Base-by-base conservation (phyloP, 2,329 filamentous ascomycete species). In the Talaromyces sp. region DNA sequence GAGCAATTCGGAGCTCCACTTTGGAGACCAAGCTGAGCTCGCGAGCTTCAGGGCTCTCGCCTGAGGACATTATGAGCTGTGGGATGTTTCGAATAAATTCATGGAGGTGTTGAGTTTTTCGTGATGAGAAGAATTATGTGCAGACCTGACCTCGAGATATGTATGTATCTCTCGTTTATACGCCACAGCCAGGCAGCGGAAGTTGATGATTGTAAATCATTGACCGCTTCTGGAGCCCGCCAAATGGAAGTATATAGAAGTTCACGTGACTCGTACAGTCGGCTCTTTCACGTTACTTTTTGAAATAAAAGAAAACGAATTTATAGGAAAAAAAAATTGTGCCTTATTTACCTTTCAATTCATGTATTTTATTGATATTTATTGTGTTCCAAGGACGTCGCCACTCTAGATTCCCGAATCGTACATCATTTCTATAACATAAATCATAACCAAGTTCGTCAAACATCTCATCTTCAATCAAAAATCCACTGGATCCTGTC, bases 1-100 rank as follows among this genome's bases (percentile, higher is more conserved):
- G 86, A 33, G 87, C 90, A 72, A 97, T 95, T 68, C 89, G 87
- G 73, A 95, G 87, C 76, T 96, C 93, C 54, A 96, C 90, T 74
- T 91, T 94, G 72, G 91, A 90, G 61, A 97, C 86, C 67, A 97
- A 86, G 69, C 88, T 86, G 70, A 96, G 84, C 84, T 97, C 93
- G 68, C 89, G 87, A 77, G 90, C 77, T 66, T 80, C 78, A 64
- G 72, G 68, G 72, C 72, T 79, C 69, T 71, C 72, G 49, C 73
- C 72, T 66, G 74, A 69, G 68, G 76, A 73, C 76, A 78, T 78
- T 64, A 39, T 66, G 50, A 59, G 64, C 41, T 43, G 43, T 6
- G 33, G 27, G 24, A 22, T 16, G 19, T 62, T 43, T 52, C 27
- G 27, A 7, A 27, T 24, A 13, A 9, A n/a, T 16, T 45, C 60